phyloP scores from a whole-genome alignment of 2,329 filamentous ascomycete genomes.

The Emmonsiellopsis sp. region DNA sequence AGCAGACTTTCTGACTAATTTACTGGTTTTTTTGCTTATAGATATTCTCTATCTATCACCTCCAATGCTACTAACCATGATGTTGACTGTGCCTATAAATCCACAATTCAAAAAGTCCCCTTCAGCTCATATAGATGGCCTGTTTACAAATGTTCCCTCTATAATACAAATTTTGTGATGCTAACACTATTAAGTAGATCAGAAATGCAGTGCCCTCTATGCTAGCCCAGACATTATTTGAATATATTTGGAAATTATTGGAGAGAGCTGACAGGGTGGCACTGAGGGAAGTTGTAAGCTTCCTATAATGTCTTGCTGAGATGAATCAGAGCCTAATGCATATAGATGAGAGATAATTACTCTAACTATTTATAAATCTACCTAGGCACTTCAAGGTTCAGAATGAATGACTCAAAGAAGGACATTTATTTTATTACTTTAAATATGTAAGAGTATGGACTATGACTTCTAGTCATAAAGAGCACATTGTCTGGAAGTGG shows the following conservation, averaged over 20 bases:
- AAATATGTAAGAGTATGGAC: too few species aligned
- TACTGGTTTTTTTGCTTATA: constrained; percentile 32
- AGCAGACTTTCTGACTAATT: constrained; percentile 32
- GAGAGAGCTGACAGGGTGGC: constrained; percentile 24
- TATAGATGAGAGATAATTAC: too few species aligned
- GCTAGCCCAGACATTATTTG: constrained; percentile 31
- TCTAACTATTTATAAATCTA: too few species aligned
- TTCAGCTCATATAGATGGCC: constrained; percentile 48
- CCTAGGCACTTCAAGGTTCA: too few species aligned
- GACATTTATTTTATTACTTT: too few species aligned
- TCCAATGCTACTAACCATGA: constrained; percentile 34
- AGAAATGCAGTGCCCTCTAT: constrained; percentile 70
- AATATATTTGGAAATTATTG: constrained; percentile 27
- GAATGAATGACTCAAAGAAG: too few species aligned
- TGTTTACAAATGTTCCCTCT: constrained; percentile 60
- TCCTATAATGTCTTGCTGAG: too few species aligned
- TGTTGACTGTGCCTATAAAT: constrained; percentile 15
- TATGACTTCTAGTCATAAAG: too few species aligned
- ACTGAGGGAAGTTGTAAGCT: too few species aligned
- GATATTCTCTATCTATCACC: constrained; percentile 65
- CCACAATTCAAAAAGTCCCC: constrained; percentile 20
- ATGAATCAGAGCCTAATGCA: too few species aligned
- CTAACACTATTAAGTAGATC: constrained; percentile 49
- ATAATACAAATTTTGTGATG: constrained; percentile 46
- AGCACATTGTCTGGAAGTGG: too few species aligned